phyloP scores from a whole-genome alignment of 208 protist genomes.

The Crithidia expoeki region DNA sequence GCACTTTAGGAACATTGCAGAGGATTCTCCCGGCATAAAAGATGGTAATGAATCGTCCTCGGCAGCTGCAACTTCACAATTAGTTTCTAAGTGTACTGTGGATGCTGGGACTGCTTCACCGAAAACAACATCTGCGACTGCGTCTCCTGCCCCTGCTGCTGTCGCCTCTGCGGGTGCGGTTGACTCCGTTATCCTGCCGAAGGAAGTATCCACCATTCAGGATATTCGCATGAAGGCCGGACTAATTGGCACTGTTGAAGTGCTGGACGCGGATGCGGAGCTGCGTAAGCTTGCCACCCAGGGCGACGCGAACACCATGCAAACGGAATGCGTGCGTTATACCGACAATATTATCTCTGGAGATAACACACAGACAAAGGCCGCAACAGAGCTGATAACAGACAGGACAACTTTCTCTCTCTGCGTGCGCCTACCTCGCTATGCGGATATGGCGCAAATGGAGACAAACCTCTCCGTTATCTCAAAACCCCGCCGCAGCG shows the following conservation, averaged over 20 bases:
- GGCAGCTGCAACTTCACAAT: too few relatives aligned
- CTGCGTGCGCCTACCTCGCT: slow-evolving; percentile 34
- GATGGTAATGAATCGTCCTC: too few relatives aligned
- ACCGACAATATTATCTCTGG: background rate
- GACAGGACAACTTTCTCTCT: slow-evolving; percentile 4
- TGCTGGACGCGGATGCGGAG: slow-evolving; percentile 35
- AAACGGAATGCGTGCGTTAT: background rate
- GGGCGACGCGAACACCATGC: background rate
- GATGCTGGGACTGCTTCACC: background rate
- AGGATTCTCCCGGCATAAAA: too few relatives aligned
- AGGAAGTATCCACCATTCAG: slow-evolving; percentile 38
- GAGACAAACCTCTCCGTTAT: slow-evolving; percentile 72
- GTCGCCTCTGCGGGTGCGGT: background rate
- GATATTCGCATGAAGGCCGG: slow-evolving; percentile 32
- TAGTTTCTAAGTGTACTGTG: background rate
- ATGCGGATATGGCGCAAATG: slow-evolving; percentile 50
- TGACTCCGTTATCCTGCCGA: slow-evolving; percentile 34
- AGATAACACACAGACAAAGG: background rate
- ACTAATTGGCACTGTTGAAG: slow-evolving; percentile 35
- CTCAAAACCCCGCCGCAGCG: slow-evolving; percentile 48
- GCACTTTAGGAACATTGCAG: background rate
- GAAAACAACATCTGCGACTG: background rate
- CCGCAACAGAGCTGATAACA: background rate
- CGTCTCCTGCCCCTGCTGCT: background rate
- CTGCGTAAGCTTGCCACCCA: background rate